Evolutionary conservation across 495 filamentous ascomycete genomes (phyloP), one percentile per base, ranked within the genome.

Genomic region (Lasiosphaeriaceae sp.): DNA sequence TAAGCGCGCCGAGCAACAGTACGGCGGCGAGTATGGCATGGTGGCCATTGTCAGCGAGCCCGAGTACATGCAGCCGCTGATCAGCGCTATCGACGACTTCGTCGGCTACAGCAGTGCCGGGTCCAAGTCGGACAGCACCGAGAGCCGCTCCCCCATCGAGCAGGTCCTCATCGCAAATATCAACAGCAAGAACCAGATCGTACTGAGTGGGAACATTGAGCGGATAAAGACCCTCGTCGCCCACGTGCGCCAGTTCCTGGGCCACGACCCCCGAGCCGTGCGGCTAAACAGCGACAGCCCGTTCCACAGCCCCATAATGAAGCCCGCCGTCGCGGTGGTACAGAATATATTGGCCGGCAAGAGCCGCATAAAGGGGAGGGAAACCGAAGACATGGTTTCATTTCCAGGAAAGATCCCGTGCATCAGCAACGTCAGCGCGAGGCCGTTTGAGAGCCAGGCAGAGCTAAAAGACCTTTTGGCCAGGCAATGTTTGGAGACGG

Each of bases 131-230:
- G 89, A 94, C 69, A 85, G 82, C 50, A 76, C 73, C 20, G 74
- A 83, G 52, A 82, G 87, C 39, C 72, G 81, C 48, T 85, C 88
- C 39, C 78, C 89, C 4, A 90, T 93, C 53, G 81, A 94, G 63
- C 88, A 96, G 69, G 91, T 98, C 53, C 78, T 87, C 51, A 91
- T 98, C 57, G 94, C 91, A 26, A 98, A 98, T 64, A 85, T 96
- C 72, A 98, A 98, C 72, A 87, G 84, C 61, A 94, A 90, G 71
- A 96, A 95, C 64, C 94, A 98, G 69, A 95, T 98, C 64, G 94
- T 98, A 53, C 76, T 98, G 34, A 92, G 87, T 60, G 94, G 94
- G 2, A 94, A 85, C 67, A 85, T 97, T 43, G 86, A 88, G 62
- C 78, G 84, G 54, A 96, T 97, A 67, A 87, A 86, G 62, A 85